Evolutionary conservation across 2,329 filamentous ascomycete genomes (phyloP).

Genomic region (Coniella lustricola): DNA sequence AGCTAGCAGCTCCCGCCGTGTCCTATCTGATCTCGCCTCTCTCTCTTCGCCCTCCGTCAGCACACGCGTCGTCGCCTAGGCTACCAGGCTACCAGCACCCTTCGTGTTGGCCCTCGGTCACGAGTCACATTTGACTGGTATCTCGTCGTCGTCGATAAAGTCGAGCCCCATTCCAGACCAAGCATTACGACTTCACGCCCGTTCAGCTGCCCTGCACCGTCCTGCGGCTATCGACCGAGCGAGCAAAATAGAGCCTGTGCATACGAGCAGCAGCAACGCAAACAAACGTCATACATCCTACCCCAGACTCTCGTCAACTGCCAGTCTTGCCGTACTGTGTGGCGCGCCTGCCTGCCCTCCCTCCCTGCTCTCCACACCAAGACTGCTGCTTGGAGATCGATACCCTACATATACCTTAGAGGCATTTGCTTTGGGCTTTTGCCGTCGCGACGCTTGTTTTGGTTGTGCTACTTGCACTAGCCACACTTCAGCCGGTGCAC

Average conservation of each 20-base stretch:
- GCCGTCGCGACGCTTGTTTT: slow-evolving; percentile 7
- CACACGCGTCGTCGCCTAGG: slow-evolving; percentile 12
- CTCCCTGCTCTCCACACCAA: slow-evolving; percentile 1
- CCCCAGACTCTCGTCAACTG: not conserved
- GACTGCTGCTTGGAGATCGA: not conserved
- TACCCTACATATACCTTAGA: not conserved
- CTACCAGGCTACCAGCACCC: slow-evolving; percentile 4
- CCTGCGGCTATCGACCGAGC: not conserved
- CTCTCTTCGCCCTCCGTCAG: not conserved
- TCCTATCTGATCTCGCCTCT: slow-evolving; percentile 5
- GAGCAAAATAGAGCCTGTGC: slow-evolving; percentile 6
- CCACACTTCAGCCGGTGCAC: slow-evolving; percentile 17
- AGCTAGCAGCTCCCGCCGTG: not conserved
- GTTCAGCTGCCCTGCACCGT: slow-evolving; percentile 1
- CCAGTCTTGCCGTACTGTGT: slow-evolving; percentile 2
- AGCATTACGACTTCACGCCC: slow-evolving; percentile 1
- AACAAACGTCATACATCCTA: not conserved
- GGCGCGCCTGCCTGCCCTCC: not conserved
- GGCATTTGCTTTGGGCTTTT: not conserved
- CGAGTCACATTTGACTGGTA: slow-evolving; percentile 1
- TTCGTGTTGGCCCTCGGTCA: slow-evolving; percentile 5
- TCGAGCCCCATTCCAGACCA: not conserved
- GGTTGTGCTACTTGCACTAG: slow-evolving; percentile 11
- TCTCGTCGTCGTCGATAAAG: slow-evolving; percentile 1
- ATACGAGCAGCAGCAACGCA: not conserved